Percentiles rank a stretch among this genome's conserved stretches.
phyloP scores from a whole-genome alignment of 257 asterid species.

The Solanum gandarillasii region DNA sequence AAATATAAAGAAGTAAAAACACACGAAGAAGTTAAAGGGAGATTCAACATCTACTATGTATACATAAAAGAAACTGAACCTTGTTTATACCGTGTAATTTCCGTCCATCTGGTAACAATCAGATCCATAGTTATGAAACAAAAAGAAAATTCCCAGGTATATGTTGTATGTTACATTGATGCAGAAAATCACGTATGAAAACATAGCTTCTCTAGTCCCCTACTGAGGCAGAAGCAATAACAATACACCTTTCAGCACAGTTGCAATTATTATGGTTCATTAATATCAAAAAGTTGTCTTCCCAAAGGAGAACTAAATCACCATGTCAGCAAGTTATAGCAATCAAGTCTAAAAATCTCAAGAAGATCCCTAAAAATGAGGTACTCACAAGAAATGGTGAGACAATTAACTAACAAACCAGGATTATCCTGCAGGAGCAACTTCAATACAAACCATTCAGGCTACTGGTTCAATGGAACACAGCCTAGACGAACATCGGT shows the following conservation, averaged over 20 bases:
- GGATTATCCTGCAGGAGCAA: background rate
- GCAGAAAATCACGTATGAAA: background rate
- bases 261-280: background rate
- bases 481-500: background rate
- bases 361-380: background rate
- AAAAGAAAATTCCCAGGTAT: background rate
- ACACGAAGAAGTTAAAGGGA: background rate
- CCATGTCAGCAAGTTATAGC: background rate
- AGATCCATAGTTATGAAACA: background rate
- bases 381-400: background rate
- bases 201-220: background rate
- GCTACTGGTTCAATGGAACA: background rate
- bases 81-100: background rate
- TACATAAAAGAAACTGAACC: background rate
- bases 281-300: background rate
- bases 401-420: background rate
- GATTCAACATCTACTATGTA: background rate
- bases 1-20: background rate
- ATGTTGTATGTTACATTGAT: background rate
- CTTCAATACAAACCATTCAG: background rate
- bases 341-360: background rate
- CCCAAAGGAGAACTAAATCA: background rate
- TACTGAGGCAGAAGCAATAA: background rate
- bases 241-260: background rate
- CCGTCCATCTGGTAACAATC: background rate